Evolutionary conservation across 257 asterid genomes (phyloP).

Genomic region (Jaltomata sinuosa): DNA sequence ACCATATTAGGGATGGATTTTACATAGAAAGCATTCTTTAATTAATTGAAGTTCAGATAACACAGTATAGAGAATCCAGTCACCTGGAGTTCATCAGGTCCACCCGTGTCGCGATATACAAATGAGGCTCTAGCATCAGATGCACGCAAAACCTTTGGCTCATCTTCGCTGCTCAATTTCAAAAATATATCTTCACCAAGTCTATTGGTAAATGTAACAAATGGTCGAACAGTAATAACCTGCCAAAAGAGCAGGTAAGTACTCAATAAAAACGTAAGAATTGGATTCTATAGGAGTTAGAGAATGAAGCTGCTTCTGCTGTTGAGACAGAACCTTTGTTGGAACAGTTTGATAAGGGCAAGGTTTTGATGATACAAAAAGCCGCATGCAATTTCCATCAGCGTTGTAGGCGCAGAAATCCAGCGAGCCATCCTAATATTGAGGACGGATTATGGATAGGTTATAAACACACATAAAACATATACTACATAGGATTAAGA

Average conservation of each 20-base stretch:
- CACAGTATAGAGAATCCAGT: background rate
- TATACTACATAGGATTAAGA: conserved; percentile 4
- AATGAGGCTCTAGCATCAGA: conserved; percentile 81
- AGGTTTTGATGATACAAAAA: conserved; percentile 79
- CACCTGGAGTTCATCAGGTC: conserved; percentile 77
- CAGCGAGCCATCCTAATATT: conserved; percentile 83
- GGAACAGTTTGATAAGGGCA: conserved; percentile 84
- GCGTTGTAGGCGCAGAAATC: conserved; percentile 70
- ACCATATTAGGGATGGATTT: background rate
- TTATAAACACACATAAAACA: conserved; percentile 1
- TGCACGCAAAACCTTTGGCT: conserved; percentile 61
- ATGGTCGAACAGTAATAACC: conserved; percentile 86
- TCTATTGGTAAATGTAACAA: conserved; percentile 87
- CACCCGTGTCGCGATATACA: conserved; percentile 42
- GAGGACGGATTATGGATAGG: background rate
- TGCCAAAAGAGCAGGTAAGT: conserved; percentile 27
- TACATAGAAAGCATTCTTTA: background rate
- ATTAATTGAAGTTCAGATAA: background rate
- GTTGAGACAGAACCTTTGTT: conserved; percentile 61
- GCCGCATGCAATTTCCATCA: conserved; percentile 72
- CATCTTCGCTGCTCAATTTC: conserved; percentile 79
- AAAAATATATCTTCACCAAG: conserved; percentile 63
- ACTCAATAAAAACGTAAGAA: conserved; percentile 2
- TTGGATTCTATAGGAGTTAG: background rate
- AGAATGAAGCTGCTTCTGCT: background rate